phyloP scores from a whole-genome alignment of 176 grass and related monocot species.

The Poa pratensis region DNA sequence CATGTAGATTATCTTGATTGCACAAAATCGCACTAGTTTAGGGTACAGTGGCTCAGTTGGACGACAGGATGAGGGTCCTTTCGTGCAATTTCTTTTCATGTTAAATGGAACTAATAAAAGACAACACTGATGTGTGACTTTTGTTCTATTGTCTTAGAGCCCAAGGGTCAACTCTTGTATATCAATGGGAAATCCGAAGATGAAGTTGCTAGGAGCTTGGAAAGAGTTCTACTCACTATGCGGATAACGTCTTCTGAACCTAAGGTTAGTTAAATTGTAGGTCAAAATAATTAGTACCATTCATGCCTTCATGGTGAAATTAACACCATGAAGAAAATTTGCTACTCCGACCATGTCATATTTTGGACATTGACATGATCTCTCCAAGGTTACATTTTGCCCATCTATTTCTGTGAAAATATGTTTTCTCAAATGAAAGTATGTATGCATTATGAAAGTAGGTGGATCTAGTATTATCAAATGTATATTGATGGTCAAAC shows the following conservation, averaged over 20 bases:
- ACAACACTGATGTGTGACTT: slow-evolving; percentile 18
- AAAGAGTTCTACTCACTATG: slow-evolving; percentile 93
- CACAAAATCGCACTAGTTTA: neutral
- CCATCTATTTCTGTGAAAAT: slow-evolving; percentile 14
- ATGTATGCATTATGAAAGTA: slow-evolving; percentile 11
- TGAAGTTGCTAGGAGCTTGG: slow-evolving; percentile 95
- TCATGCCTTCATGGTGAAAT: neutral
- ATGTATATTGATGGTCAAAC: neutral
- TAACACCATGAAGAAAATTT: slow-evolving; percentile 27
- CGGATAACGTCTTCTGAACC: slow-evolving; percentile 94
- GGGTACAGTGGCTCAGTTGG: neutral
- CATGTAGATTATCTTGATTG: slow-evolving; percentile 4
- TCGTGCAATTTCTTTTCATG: neutral
- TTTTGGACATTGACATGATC: slow-evolving; percentile 13
- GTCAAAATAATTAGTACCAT: slow-evolving; percentile 10
- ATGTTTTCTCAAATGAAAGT: neutral
- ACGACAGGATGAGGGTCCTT: neutral
- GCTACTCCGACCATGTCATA: neutral
- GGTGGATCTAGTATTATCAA: neutral
- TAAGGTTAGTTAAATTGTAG: slow-evolving; percentile 62
- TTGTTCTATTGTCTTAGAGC: slow-evolving; percentile 60
- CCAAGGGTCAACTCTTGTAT: slow-evolving; percentile 89
- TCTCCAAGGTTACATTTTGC: slow-evolving; percentile 10
- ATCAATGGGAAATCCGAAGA: slow-evolving; percentile 90
- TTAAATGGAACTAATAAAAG: slow-evolving; percentile 31